phyloP scores from a whole-genome alignment of 345 rosid genomes.

The Gossypium herbaceum region DNA sequence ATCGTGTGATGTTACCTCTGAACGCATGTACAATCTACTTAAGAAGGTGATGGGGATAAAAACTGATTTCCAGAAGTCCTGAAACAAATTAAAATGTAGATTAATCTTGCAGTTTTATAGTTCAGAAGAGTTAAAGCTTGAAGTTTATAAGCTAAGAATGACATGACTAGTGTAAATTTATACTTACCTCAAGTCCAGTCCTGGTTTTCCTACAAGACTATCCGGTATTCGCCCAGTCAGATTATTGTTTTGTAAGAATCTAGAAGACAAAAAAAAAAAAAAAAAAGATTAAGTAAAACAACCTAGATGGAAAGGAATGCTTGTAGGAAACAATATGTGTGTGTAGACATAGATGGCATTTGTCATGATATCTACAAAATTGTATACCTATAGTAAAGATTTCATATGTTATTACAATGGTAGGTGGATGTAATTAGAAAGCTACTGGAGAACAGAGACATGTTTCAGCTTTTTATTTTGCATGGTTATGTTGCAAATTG shows the following conservation, averaged over 20 bases:
- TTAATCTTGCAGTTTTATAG: background rate
- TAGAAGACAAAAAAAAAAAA: conserved; percentile 31
- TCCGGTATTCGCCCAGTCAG: conserved; percentile 65
- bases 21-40: conserved; percentile 15
- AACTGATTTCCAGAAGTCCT: conserved; percentile 51
- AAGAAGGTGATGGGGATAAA: conserved; percentile 31
- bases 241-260: conserved; percentile 84
- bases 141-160: background rate
- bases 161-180: conserved; percentile 11
- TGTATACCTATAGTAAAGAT: background rate
- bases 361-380: background rate
- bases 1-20: conserved; percentile 5
- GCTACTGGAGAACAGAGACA: background rate
- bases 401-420: background rate
- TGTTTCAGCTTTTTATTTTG: background rate
- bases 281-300: conserved; percentile 6
- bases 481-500: background rate
- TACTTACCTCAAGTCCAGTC: conserved; percentile 54
- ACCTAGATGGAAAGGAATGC: background rate
- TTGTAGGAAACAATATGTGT: background rate
- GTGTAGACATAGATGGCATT: background rate
- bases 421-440: background rate
- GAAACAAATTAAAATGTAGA: conserved; percentile 23
- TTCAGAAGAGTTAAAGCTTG: background rate
- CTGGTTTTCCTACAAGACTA: conserved; percentile 46